A percentile compares a stretch with the other conserved stretches of the same genome.
These are phyloP conservation scores for Xylariaceae sp. DNA, from an alignment of 2,329 filamentous ascomycete species.

Conservation along the genomic window DNA sequence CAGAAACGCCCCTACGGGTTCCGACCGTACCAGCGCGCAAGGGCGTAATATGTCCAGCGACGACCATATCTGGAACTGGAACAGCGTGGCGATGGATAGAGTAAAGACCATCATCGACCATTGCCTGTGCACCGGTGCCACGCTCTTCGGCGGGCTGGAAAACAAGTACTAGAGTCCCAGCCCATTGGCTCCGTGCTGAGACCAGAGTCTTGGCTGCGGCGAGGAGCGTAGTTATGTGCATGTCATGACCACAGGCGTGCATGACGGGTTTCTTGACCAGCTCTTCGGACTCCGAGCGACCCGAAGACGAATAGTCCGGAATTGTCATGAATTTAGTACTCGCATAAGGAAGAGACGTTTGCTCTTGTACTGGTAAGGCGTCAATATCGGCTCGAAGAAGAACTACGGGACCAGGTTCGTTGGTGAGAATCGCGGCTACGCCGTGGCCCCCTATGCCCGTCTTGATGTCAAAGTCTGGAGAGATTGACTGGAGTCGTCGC, in stretches of 20 bases:
- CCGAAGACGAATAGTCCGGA: neutral
- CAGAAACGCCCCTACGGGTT: conserved; percentile 23
- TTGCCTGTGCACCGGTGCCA: conserved; percentile 51
- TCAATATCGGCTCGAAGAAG: conserved; percentile 48
- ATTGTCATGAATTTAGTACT: conserved; percentile 33
- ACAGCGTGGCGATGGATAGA: conserved; percentile 13
- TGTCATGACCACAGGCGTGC: conserved; percentile 67
- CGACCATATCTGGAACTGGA: conserved; percentile 32
- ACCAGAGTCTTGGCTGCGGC: conserved; percentile 51
- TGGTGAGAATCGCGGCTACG: conserved; percentile 20
- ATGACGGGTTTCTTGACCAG: conserved; percentile 54
- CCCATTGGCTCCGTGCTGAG: conserved; percentile 45
- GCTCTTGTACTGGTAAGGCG: conserved; percentile 44
- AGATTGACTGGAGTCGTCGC: conserved; percentile 7
- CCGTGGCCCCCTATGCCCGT: conserved; percentile 24
- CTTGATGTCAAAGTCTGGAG: conserved; percentile 14
- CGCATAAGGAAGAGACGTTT: conserved; percentile 44
- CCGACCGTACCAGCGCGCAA: conserved; percentile 31
- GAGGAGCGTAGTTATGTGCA: conserved; percentile 58
- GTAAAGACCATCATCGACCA: conserved; percentile 37
- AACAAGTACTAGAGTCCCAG: conserved; percentile 57
- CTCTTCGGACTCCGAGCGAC: conserved; percentile 33
- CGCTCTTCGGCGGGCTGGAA: conserved; percentile 69
- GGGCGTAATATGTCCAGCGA: conserved; percentile 35
- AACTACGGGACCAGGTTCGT: conserved; percentile 30